Evolutionary conservation across 495 filamentous ascomycete species (phyloP).

Genomic region (Talaromyces liani): DNA sequence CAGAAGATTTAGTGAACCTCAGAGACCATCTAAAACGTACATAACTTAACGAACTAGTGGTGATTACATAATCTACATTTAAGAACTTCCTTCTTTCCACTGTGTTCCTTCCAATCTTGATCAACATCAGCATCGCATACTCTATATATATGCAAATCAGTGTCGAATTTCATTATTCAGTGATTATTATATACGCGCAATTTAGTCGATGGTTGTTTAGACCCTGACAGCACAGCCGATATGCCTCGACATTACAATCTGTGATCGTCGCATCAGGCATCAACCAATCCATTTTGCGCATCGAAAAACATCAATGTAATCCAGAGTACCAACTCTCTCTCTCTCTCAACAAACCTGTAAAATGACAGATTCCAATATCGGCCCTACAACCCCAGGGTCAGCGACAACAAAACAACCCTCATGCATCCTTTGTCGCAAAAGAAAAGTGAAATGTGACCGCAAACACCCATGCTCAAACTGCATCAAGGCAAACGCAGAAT

Average conservation of each 20-base stretch:
- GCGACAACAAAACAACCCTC: slow-evolving; percentile 6
- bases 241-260: not conserved
- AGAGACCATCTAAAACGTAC: not conserved
- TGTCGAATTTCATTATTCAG: not conserved
- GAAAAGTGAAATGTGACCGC: slow-evolving; percentile 25
- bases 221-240: not conserved
- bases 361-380: not conserved
- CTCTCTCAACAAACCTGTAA: not conserved
- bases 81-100: not conserved
- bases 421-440: slow-evolving; percentile 13
- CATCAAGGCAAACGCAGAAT: not conserved
- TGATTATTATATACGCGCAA: not conserved
- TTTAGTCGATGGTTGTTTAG: not conserved
- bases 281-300: not conserved
- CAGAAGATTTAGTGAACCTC: not conserved
- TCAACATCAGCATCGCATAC: not conserved
- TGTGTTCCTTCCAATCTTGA: not conserved
- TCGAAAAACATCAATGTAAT: not conserved
- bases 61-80: not conserved
- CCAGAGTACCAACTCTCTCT: not conserved
- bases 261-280: not conserved
- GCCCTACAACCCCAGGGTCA: not conserved
- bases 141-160: not conserved
- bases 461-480: slow-evolving; percentile 18
- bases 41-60: not conserved